Conservation (phyloP, 176 grass and related monocot species). For the Areca catechu region DNA sequence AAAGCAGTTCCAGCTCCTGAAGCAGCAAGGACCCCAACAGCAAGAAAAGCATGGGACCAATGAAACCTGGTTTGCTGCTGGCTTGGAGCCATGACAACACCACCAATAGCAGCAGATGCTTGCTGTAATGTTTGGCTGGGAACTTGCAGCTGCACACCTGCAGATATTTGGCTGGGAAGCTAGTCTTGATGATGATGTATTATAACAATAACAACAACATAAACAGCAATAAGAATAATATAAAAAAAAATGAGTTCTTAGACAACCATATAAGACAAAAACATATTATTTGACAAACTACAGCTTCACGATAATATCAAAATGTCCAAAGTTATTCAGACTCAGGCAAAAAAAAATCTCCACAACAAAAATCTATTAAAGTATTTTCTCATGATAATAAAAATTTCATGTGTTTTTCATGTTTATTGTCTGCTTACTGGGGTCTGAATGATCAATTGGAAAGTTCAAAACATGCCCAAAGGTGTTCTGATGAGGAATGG, state of each 20-base stretch:
- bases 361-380: too few relatives aligned
- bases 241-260: background rate
- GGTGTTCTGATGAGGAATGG: too few relatives aligned
- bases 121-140: background rate
- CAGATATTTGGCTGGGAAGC: slow-evolving; percentile 3
- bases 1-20: slow-evolving; percentile 11
- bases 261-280: too few relatives aligned
- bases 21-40: slow-evolving; percentile 12
- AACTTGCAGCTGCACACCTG: slow-evolving; percentile 9
- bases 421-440: too few relatives aligned
- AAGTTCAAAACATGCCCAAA: too few relatives aligned
- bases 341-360: too few relatives aligned
- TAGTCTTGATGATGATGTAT: background rate
- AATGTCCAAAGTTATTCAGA: too few relatives aligned
- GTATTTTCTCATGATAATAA: too few relatives aligned
- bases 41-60: slow-evolving; percentile 20
- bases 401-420: too few relatives aligned
- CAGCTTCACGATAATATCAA: too few relatives aligned
- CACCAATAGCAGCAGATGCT: background rate
- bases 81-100: background rate
- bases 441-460: too few relatives aligned
- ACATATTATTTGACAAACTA: too few relatives aligned
- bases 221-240: background rate
- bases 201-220: background rate
- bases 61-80: slow-evolving; percentile 1